Percentiles rank a stretch among this genome's conserved stretches.
Evolutionary conservation across 192 early-diverging fungal genomes (phyloP).

Genomic region (Coemansia erecta): DNA sequence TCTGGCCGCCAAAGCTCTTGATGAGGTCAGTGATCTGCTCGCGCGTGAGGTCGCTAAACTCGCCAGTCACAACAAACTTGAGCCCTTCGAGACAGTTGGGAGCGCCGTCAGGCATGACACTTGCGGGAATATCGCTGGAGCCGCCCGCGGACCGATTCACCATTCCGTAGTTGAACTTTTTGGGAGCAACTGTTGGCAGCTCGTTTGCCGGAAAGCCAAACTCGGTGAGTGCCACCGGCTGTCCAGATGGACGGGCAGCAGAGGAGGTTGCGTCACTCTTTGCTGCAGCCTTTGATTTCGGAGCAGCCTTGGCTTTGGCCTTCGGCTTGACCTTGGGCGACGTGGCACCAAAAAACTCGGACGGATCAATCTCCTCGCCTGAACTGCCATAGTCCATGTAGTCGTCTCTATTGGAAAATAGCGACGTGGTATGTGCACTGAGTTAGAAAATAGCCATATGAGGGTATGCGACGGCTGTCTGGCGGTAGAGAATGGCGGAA

Average conservation of each 20-base stretch:
- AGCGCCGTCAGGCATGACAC: conserved; percentile 69
- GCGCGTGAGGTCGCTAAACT: conserved; percentile 71
- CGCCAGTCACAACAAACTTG: conserved; percentile 95
- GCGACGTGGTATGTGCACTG: not conserved
- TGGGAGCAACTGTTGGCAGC: conserved; percentile 29
- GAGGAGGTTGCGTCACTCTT: not conserved
- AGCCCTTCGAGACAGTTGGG: conserved; percentile 65
- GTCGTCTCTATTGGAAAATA: conserved; percentile 16
- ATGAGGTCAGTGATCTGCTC: conserved; percentile 79
- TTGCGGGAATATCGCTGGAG: conserved; percentile 55
- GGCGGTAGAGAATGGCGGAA: not conserved
- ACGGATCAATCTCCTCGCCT: conserved; percentile 29
- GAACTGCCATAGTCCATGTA: conserved; percentile 15
- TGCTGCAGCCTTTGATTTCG: conserved; percentile 17
- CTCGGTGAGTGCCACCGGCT: not conserved
- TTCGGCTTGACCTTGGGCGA: conserved; percentile 12
- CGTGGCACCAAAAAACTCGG: conserved; percentile 25
- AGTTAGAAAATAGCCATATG: not conserved
- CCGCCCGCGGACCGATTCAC: conserved; percentile 24
- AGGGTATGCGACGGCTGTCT: not conserved
- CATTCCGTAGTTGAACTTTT: conserved; percentile 23
- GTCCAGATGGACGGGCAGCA: not conserved
- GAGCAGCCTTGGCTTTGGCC: conserved; percentile 11
- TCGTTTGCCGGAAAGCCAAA: conserved; percentile 38
- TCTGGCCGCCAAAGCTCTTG: conserved; percentile 82